Evolutionary conservation across 768 basidiomycete species (phyloP).

Genomic region (Serendipita sp.): DNA sequence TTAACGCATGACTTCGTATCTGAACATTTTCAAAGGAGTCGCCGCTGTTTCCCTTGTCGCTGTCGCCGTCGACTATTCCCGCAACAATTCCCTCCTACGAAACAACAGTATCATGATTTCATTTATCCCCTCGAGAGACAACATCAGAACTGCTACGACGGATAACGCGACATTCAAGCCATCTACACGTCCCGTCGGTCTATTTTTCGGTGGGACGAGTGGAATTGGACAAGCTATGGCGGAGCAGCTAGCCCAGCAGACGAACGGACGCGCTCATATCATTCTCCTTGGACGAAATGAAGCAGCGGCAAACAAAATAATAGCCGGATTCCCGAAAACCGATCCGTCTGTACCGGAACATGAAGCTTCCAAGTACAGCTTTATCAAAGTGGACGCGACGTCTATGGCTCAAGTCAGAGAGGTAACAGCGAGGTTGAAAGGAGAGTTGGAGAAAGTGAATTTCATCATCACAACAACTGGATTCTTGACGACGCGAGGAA

Average conservation of each 20-base stretch:
- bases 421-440: constrained; percentile 17
- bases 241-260: constrained; percentile 7
- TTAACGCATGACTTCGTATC: background rate
- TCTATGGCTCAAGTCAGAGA: constrained; percentile 34
- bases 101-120: background rate
- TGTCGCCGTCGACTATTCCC: no score
- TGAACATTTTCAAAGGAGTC: background rate
- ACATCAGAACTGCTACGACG: constrained; percentile 19
- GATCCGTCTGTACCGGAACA: constrained; percentile 10
- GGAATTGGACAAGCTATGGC: constrained; percentile 27
- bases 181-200: constrained; percentile 17
- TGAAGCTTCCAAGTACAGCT: constrained; percentile 23
- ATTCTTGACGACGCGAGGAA: constrained; percentile 24
- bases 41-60: no score
- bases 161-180: constrained; percentile 18
- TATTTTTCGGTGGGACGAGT: constrained; percentile 23
- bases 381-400: constrained; percentile 37
- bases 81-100: no score
- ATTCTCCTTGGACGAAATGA: constrained; percentile 13
- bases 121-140: constrained; percentile 17
- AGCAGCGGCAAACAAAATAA: constrained; percentile 10
- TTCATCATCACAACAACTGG: constrained; percentile 35
- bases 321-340: constrained; percentile 10
- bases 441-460: constrained; percentile 31
- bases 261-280: constrained; percentile 13